A percentile compares a stretch with the other conserved stretches of the same genome.
These are phyloP conservation scores for Quercus agrifolia DNA, from an alignment of 306 rosid genomes.

Conservation along the genomic window DNA sequence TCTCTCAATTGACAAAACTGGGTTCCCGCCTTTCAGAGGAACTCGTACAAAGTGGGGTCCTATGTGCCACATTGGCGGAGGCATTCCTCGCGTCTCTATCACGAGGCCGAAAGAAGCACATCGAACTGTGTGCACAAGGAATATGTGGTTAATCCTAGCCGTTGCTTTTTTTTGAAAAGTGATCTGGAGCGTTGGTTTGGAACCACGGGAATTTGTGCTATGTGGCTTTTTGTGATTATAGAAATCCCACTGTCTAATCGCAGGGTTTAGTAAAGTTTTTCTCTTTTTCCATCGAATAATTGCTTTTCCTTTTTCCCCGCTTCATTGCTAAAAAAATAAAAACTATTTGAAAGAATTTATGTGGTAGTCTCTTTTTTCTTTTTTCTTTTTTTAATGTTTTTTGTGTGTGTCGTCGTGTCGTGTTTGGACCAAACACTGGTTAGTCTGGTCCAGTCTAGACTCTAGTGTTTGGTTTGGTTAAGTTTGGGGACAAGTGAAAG, in stretches of 20 bases:
- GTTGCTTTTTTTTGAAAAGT: background rate
- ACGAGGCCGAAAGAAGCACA: constrained; percentile 60
- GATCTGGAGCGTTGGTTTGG: constrained; percentile 17
- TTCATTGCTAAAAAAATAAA: background rate
- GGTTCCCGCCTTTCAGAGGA: constrained; percentile 84
- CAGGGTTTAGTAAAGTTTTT: constrained; percentile 15
- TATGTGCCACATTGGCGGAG: constrained; percentile 23
- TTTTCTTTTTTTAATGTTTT: too few relatives aligned
- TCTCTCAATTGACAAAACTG: constrained; percentile 54
- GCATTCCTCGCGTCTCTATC: constrained; percentile 23
- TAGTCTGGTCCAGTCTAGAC: too few relatives aligned
- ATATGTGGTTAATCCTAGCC: constrained; percentile 3
- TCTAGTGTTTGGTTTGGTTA: background rate
- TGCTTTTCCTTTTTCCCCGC: background rate
- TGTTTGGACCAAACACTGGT: background rate
- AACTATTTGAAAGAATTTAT: background rate
- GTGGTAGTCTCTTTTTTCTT: background rate
- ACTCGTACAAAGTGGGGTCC: constrained; percentile 54
- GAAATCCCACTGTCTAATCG: background rate
- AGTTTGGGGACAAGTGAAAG: background rate
- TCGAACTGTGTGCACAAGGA: constrained; percentile 48
- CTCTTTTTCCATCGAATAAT: background rate
- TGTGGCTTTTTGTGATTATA: constrained; percentile 11
- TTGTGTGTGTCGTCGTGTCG: background rate
- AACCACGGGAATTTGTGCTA: constrained; percentile 45